A percentile compares a stretch with the other conserved stretches of the same genome.
These are phyloP conservation scores for Podila epigama DNA, from an alignment of 192 early-diverging fungal species.

Conservation along the genomic window DNA sequence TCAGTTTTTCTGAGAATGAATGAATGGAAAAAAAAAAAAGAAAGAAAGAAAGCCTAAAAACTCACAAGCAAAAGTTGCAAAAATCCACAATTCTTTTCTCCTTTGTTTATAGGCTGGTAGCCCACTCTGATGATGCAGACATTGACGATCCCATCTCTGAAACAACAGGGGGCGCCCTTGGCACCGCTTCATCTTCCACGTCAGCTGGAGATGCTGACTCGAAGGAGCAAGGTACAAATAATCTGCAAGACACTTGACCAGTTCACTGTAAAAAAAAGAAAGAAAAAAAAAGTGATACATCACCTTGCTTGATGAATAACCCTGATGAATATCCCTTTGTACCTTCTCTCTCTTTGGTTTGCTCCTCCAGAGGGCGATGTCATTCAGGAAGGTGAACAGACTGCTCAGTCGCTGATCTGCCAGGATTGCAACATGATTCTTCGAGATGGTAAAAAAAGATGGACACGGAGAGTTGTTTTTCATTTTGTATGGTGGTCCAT, in stretches of 20 bases:
- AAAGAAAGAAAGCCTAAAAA: not conserved
- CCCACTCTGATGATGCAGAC: constrained; percentile 76
- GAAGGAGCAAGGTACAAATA: constrained; percentile 17
- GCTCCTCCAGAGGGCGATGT: constrained; percentile 62
- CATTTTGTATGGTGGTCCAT: too few species aligned
- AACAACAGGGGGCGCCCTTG: constrained; percentile 44
- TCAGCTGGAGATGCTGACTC: constrained; percentile 28
- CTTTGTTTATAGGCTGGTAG: constrained; percentile 61
- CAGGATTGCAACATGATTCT: constrained; percentile 86
- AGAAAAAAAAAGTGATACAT: not conserved
- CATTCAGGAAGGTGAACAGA: constrained; percentile 75
- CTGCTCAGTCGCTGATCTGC: constrained; percentile 80
- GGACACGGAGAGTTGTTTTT: too few species aligned
- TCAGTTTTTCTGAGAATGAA: not conserved
- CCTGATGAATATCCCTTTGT: too few species aligned
- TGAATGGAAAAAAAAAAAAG: not conserved
- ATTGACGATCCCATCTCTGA: constrained; percentile 61
- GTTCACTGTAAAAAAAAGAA: too few species aligned
- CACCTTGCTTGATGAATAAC: not conserved
- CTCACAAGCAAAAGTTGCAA: not conserved
- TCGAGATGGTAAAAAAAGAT: constrained; percentile 66
- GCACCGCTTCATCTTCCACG: constrained; percentile 13
- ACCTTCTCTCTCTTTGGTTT: not conserved
- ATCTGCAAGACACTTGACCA: too few species aligned
- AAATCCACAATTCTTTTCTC: too few species aligned